Base-by-base conservation (phyloP, 1,139 yeast genomes). In the Williopsis jadinii region DNA sequence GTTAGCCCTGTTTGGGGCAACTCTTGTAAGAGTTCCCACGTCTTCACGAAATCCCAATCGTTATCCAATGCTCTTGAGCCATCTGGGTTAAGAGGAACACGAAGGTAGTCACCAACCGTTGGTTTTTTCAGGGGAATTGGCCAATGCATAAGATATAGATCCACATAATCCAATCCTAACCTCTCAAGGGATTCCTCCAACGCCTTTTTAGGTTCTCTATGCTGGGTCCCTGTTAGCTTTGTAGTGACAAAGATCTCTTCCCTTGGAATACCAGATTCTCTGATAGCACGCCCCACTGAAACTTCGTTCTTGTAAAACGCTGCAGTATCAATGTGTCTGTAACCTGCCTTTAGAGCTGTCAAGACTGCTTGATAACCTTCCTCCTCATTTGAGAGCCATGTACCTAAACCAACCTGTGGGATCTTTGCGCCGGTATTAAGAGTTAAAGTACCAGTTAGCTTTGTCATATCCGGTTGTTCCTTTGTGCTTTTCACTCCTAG, bases 141-240 rank as follows among this genome's bases (percentile, higher is more conserved):
- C 95, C 95, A 87, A 65, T 90, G 97, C 58, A 86, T 74, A 60
- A 88, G 71, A 60, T 81, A 82, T 53, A 88, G 69, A 60, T 88
- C 97, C 44, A 88, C 80, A 55, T 88, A 88, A 41, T 84, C 95
- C 51, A 85, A 64, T 2, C 82, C 82, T 53, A 88, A 69, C 55
- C 78, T 77, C 51, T 73, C 60, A 57, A 88, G 71, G 3, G 94
- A 80, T 37, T 60, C 63, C 39, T 81, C 75, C 43, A 87, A 64
- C 9, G 84, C 30, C 37, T 5, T 28, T 28, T 8, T 32, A 11
- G 42, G 37, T 8, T 37, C 33, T 52, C 71, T 69, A 56, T 83
- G 90, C 56, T 75, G 79, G 32, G 79, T 65, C 46, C 80, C 73
- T 85, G 88, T 81, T 50, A 86, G 68, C 62, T 87, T 87, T 51